A percentile compares a stretch with the other conserved stretches of the same genome.
Conservation (phyloP, 495 filamentous ascomycete genomes). For the Filosporella fistucella region DNA sequence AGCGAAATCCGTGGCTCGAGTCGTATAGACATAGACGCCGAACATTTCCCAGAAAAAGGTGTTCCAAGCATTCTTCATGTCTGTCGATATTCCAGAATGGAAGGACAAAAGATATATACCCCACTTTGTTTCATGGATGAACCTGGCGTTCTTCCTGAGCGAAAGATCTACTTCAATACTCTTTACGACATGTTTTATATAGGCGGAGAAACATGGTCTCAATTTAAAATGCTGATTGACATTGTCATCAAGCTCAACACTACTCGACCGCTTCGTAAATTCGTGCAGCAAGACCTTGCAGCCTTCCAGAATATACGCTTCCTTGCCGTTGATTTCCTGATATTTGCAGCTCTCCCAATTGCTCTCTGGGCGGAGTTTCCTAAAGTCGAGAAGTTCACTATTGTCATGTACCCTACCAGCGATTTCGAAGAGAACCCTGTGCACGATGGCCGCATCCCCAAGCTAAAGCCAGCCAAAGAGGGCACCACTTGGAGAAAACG, state of each 20-base stretch:
- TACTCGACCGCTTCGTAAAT: background rate
- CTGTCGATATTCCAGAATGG: background rate
- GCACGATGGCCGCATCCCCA: too few species aligned
- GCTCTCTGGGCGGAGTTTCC: slow-evolving; percentile 1
- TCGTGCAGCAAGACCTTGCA: background rate
- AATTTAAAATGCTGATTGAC: background rate
- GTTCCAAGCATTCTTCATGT: background rate
- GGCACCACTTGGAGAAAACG: too few species aligned
- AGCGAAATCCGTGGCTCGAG: too few species aligned
- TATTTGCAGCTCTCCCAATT: background rate
- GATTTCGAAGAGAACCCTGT: background rate
- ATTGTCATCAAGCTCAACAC: slow-evolving; percentile 1
- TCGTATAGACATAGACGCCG: too few species aligned
- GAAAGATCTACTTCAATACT: background rate
- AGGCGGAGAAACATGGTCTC: background rate
- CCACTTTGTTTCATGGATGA: background rate
- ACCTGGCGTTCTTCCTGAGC: background rate
- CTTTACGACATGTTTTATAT: background rate
- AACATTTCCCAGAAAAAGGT: background rate
- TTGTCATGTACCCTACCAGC: background rate
- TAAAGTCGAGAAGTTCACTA: slow-evolving; percentile 1
- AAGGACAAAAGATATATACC: background rate
- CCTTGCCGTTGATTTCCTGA: background rate
- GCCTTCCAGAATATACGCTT: background rate
- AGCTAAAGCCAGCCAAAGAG: too few species aligned